Conservation (phyloP, 345 rosid species). For the Brassica cretica region DNA sequence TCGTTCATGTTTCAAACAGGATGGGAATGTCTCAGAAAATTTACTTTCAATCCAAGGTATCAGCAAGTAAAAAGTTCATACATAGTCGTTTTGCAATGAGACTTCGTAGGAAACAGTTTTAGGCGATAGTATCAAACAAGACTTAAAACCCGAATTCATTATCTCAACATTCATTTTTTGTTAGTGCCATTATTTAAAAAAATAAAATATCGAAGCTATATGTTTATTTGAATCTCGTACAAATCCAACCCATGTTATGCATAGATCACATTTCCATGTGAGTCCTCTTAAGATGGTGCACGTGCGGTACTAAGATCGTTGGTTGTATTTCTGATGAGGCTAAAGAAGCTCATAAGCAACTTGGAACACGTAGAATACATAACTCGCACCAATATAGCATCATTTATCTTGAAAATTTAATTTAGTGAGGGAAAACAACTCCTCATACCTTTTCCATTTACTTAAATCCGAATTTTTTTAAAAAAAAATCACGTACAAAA, state of each 20-base stretch:
- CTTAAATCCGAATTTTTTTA: neutral
- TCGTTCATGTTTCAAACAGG: conserved; percentile 11
- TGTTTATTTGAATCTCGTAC: neutral
- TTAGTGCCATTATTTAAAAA: too few species aligned
- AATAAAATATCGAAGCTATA: neutral
- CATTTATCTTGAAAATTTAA: neutral
- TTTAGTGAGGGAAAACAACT: neutral
- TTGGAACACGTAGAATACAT: neutral
- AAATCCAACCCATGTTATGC: neutral
- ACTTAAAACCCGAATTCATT: neutral
- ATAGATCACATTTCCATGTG: neutral
- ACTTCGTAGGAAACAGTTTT: neutral
- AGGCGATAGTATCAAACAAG: neutral
- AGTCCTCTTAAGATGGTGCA: conserved; percentile 18
- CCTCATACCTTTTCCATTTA: neutral
- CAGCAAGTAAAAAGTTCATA: conserved; percentile 5
- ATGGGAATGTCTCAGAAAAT: conserved; percentile 10
- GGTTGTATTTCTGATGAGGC: conserved; percentile 4
- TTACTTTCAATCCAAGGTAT: neutral
- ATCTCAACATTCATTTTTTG: neutral
- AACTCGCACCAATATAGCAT: neutral
- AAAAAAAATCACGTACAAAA: neutral
- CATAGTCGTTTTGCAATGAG: neutral
- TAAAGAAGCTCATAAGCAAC: neutral
- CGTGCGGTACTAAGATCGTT: conserved; percentile 21